These are phyloP conservation scores for Lepidium africanum DNA, from an alignment of 345 rosid species.

Conservation along the genomic window DNA sequence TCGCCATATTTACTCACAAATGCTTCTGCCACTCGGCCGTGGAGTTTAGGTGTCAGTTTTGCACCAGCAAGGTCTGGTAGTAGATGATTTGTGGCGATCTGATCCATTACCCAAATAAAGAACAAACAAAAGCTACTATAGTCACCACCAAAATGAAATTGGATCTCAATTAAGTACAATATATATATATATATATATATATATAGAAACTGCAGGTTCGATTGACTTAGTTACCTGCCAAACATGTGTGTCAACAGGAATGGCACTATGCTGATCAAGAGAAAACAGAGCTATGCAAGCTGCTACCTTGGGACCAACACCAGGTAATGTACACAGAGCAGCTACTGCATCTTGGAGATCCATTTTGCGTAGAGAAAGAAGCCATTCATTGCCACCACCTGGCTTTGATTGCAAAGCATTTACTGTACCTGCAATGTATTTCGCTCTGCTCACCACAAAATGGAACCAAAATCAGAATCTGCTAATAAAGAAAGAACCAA, in stretches of 20 bases:
- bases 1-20: slow-evolving; percentile 84
- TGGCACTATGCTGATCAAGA: slow-evolving; percentile 85
- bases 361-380: slow-evolving; percentile 62
- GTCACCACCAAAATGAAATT: neutral
- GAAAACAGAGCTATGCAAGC: slow-evolving; percentile 92
- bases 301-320: slow-evolving; percentile 93
- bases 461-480: slow-evolving; percentile 11
- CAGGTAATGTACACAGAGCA: slow-evolving; percentile 78
- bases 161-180: neutral
- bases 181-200: too few relatives aligned
- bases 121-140: neutral
- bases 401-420: slow-evolving; percentile 61
- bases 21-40: slow-evolving; percentile 75
- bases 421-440: slow-evolving; percentile 63
- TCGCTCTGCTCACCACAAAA: slow-evolving; percentile 54
- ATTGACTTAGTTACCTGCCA: slow-evolving; percentile 55
- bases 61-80: slow-evolving; percentile 82
- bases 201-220: neutral
- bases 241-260: slow-evolving; percentile 96
- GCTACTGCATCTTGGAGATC: slow-evolving; percentile 55
- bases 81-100: slow-evolving; percentile 78
- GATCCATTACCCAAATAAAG: slow-evolving; percentile 18
- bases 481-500: neutral
- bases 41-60: slow-evolving; percentile 62
- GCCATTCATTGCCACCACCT: slow-evolving; percentile 79